phyloP scores from a whole-genome alignment of 225 moss, liverwort and hornwort genomes.

The Antitrichia curtipendula region DNA sequence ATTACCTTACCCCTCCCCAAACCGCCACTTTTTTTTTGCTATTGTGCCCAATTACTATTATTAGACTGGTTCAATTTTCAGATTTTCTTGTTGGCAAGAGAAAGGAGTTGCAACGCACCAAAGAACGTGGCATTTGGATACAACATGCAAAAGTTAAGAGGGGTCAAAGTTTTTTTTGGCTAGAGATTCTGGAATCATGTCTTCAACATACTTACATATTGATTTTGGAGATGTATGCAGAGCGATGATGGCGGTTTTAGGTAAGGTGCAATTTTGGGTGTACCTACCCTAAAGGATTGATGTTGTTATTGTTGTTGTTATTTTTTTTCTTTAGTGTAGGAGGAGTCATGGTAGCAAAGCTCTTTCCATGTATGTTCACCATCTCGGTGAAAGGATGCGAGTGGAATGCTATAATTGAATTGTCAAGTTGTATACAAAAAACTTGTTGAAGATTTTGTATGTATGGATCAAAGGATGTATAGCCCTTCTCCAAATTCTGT shows the following conservation, averaged over 20 bases:
- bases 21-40: background rate
- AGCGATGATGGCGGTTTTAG: background rate
- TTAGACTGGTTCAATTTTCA: too few relatives aligned
- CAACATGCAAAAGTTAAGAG: fast-evolving
- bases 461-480: background rate
- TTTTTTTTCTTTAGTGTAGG: background rate
- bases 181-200: background rate
- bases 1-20: background rate
- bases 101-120: background rate
- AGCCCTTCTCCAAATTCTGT: background rate
- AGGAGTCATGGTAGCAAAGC: fast-evolving
- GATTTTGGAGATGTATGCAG: fast-evolving
- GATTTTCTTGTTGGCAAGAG: background rate
- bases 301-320: background rate
- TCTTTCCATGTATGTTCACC: background rate
- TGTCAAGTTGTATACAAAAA: fast-evolving
- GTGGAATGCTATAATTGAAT: fast-evolving
- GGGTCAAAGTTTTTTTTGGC: too few relatives aligned
- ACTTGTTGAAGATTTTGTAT: background rate
- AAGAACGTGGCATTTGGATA: fast-evolving
- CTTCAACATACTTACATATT: background rate
- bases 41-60: too few relatives aligned
- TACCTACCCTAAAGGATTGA: background rate
- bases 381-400: fast-evolving
- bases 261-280: fast-evolving